Conservation (phyloP, 345 rosid genomes). For the Eucalyptus microcorys region DNA sequence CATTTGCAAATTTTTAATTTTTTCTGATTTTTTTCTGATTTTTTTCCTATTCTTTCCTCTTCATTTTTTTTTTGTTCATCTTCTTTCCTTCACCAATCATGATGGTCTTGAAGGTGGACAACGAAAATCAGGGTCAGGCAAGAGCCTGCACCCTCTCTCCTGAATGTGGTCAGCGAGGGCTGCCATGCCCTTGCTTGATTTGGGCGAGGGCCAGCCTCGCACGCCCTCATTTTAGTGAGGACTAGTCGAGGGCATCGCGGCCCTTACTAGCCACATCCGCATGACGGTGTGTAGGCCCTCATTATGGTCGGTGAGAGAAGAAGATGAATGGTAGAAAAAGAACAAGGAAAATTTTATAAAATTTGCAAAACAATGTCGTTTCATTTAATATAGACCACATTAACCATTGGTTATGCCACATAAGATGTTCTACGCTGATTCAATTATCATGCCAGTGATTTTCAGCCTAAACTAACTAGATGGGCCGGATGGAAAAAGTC, state of each 20-base stretch:
- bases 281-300: fast-evolving
- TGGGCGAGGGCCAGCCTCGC: fast-evolving
- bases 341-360: no score
- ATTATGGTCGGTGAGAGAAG: neutral
- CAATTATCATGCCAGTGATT: fast-evolving
- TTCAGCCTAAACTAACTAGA: no score
- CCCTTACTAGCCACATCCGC: neutral
- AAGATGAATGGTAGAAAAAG: neutral
- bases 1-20: neutral
- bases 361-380: no score
- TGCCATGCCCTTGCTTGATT: neutral
- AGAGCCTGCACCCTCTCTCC: neutral
- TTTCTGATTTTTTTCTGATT: neutral
- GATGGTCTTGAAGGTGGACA: neutral
- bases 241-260: fast-evolving
- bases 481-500: neutral
- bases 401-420: neutral
- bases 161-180: fast-evolving
- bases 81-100: neutral
- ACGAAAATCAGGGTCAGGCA: neutral
- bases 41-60: neutral
- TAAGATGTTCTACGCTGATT: fast-evolving
- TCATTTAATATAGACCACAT: neutral
- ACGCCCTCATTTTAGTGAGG: neutral
- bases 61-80: neutral